Evolutionary conservation across 2,329 filamentous ascomycete genomes (phyloP), one percentile per base, ranked within the genome.

Genomic region (Paecilomyces sp.): DNA sequence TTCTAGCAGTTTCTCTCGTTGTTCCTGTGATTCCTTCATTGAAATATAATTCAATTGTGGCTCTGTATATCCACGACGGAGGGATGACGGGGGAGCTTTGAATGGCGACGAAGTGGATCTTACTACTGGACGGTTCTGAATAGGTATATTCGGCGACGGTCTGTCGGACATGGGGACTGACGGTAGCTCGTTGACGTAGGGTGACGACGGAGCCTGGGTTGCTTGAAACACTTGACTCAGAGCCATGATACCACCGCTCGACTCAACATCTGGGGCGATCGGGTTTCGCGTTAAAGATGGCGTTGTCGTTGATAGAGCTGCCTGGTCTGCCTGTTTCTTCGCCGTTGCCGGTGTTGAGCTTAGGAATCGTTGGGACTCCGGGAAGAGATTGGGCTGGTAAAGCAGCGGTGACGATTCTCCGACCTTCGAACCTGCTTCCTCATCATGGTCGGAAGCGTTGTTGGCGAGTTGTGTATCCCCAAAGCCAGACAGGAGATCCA

Each of bases 371-470:
- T 80, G 78, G 2, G 78, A 80, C 63, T 80, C 77, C 1, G 77
- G 77, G 58, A 79, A 80, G 3, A 74, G 67, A 54, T 77, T 70
- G 22, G 74, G 72, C 31, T 75, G 71, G 53, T 68, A 72, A 7
- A 67, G 67, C 57, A 72, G 66, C 9, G 75, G 75, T 36, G 75
- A 76, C 1, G 75, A 77, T 11, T 73, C 67, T 24, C 65, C 69
- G 12, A 66, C 62, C 22, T 70, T 72, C 50, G 68, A 70, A 34
- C 66, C 71, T 58, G 64, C 68, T 58, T 70, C 69, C n/a, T 76
- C 74, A 56, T 75, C 71, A 77, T 91, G 58, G 83, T 91, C 62
- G 83, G 63, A 65, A 50, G 67, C 64, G 15, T 62, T 63, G 31
- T 57, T 55, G 50, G 63, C 64, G 7, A 63, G 61, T 51, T 64